phyloP scores from a whole-genome alignment of 805 yeast genomes.

The Phaffomyces opuntiae region DNA sequence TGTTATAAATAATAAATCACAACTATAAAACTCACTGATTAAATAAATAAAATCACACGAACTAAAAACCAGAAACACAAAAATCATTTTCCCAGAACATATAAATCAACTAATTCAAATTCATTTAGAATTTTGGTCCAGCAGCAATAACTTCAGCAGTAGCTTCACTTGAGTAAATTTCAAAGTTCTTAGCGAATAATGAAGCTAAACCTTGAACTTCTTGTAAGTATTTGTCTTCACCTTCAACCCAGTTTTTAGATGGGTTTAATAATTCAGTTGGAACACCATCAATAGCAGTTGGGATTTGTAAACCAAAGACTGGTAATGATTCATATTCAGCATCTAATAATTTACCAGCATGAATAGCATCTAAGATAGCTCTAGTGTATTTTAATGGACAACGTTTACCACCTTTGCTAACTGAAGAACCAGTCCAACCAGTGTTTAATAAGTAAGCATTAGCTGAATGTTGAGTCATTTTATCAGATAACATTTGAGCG shows the following conservation, averaged over 20 bases:
- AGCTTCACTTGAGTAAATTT: conserved; percentile 74
- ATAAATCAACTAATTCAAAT: background rate
- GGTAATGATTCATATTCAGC: conserved; percentile 81
- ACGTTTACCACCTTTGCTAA: conserved; percentile 90
- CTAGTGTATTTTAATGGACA: conserved; percentile 97
- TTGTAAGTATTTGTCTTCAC: conserved; percentile 40
- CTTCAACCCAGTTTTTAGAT: conserved; percentile 67
- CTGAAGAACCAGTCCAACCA: conserved; percentile 97
- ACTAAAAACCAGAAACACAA: background rate
- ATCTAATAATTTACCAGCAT: conserved; percentile 77
- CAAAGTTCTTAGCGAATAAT: conserved; percentile 81
- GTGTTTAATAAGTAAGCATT: conserved; percentile 96
- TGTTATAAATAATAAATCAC: background rate
- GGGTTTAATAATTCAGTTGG: conserved; percentile 87
- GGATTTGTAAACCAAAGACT: conserved; percentile 80
- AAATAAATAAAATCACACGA: background rate
- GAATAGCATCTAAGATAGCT: conserved; percentile 91
- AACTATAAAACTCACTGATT: conserved; percentile 1
- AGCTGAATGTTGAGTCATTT: conserved; percentile 82
- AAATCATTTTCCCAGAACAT: background rate
- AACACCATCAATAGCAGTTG: conserved; percentile 68
- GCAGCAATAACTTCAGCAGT: conserved; percentile 86
- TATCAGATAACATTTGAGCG: conserved; percentile 92
- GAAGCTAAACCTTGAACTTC: conserved; percentile 65
- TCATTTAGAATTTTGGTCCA: conserved; percentile 51